A percentile compares a stretch with the other conserved stretches of the same genome.
These are phyloP conservation scores for Gossypium stocksii DNA, from an alignment of 345 rosid species.

Conservation along the genomic window DNA sequence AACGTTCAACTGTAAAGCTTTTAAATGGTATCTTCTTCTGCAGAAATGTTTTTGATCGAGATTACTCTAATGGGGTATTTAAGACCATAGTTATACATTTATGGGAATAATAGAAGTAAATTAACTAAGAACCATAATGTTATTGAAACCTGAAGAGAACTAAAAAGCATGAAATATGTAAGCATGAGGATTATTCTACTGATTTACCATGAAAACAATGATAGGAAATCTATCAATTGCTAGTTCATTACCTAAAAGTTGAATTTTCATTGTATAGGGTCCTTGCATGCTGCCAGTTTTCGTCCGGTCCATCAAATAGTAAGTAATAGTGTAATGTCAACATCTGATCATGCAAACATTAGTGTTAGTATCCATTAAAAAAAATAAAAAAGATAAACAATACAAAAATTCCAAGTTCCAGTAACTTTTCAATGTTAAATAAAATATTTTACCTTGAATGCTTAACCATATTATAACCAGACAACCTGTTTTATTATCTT, in stretches of 20 bases:
- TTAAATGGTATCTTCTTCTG: not conserved
- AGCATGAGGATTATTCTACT: not conserved
- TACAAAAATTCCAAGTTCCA: not conserved
- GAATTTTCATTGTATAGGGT: slow-evolving; percentile 66
- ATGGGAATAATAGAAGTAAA: not conserved
- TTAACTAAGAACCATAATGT: not conserved
- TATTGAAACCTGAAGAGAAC: not conserved
- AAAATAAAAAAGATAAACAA: not conserved
- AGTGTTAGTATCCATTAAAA: not conserved
- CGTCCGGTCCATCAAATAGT: slow-evolving; percentile 85
- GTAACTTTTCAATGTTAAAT: not conserved
- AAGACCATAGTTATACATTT: not conserved
- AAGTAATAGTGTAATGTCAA: slow-evolving; percentile 87
- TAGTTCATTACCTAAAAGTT: slow-evolving; percentile 54
- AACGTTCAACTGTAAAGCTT: not conserved
- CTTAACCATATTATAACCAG: not conserved
- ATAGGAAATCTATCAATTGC: not conserved
- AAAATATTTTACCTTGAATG: not conserved
- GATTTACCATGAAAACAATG: not conserved
- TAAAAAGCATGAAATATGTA: not conserved
- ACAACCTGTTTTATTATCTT: not conserved
- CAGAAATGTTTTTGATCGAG: not conserved
- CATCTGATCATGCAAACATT: slow-evolving; percentile 49
- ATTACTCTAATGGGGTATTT: not conserved
- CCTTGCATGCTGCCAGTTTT: slow-evolving; percentile 66